Percentiles rank a stretch among this genome's conserved stretches.
phyloP scores from a whole-genome alignment of 768 basidiomycete genomes.

The Lactifluus piperatus region DNA sequence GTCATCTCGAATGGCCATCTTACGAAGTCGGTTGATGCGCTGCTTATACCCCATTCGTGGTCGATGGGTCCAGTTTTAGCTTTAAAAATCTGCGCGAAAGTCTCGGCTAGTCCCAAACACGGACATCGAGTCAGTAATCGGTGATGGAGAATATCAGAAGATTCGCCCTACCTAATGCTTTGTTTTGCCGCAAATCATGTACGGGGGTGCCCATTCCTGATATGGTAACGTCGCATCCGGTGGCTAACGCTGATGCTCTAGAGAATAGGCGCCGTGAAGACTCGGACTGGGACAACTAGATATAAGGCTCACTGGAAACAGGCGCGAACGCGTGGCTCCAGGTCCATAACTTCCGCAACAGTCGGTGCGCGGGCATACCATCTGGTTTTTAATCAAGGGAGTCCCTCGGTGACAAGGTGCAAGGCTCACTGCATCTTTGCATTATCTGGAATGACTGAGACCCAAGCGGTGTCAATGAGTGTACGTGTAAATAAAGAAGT shows the following conservation, averaged over 20 bases:
- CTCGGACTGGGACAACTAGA: neutral
- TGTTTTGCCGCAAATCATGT: slow-evolving; percentile 62
- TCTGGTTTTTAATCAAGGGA: slow-evolving; percentile 26
- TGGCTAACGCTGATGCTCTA: slow-evolving; percentile 61
- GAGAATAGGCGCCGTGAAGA: neutral
- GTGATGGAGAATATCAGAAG: neutral
- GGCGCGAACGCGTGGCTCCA: slow-evolving; percentile 49
- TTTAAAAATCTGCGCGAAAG: slow-evolving; percentile 51
- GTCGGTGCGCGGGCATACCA: slow-evolving; percentile 72
- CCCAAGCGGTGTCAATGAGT: neutral
- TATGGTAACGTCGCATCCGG: slow-evolving; percentile 49
- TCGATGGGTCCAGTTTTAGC: slow-evolving; percentile 56
- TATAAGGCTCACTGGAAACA: slow-evolving; percentile 58
- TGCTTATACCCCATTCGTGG: slow-evolving; percentile 56
- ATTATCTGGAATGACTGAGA: slow-evolving; percentile 74
- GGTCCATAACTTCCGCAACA: slow-evolving; percentile 47
- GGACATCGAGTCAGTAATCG: neutral
- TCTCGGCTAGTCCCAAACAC: slow-evolving; percentile 37
- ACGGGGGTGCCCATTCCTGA: slow-evolving; percentile 26
- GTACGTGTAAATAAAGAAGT: neutral
- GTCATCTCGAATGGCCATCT: slow-evolving; percentile 25
- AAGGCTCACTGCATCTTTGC: slow-evolving; percentile 53
- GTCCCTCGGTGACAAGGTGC: no score
- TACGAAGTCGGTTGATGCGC: slow-evolving; percentile 80
- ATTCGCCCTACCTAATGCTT: slow-evolving; percentile 40